Evolutionary conservation across 2,329 filamentous ascomycete species (phyloP).

Genomic region (Hypoxylon sp.): DNA sequence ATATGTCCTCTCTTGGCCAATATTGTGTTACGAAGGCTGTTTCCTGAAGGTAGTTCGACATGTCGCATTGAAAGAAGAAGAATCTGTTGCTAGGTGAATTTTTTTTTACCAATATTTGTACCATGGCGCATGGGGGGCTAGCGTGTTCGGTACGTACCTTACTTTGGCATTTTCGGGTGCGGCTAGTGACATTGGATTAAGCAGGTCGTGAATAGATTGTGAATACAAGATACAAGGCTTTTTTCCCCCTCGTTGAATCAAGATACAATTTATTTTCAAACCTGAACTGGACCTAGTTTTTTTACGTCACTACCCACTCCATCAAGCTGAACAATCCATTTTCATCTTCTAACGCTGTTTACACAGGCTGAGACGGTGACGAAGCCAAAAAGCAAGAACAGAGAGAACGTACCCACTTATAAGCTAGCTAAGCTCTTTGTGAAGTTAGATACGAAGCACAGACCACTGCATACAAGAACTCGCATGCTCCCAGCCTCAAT

Average conservation of each 20-base stretch:
- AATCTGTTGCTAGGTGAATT: conserved; percentile 2
- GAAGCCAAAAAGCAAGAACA: conserved; percentile 4
- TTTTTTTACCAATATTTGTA: conserved; percentile 5
- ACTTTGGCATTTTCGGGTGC: background rate
- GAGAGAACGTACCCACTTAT: background rate
- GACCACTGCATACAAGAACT: conserved; percentile 27
- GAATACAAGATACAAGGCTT: no score
- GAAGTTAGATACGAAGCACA: conserved; percentile 10
- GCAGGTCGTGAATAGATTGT: background rate
- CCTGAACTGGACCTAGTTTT: background rate
- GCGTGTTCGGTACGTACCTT: background rate
- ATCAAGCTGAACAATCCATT: background rate
- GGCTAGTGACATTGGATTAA: background rate
- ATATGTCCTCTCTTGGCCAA: background rate
- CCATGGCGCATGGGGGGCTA: conserved; percentile 3
- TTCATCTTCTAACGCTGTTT: background rate
- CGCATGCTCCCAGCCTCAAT: conserved; percentile 34
- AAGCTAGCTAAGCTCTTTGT: conserved; percentile 5
- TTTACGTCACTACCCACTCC: background rate
- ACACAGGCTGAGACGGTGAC: background rate
- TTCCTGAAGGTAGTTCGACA: no score
- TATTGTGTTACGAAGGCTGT: background rate
- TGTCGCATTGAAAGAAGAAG: no score
- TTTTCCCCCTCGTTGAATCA: no score
- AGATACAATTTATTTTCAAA: background rate